Base-by-base conservation (phyloP, 306 rosid species). In the Oxytropis ochrocephala region DNA sequence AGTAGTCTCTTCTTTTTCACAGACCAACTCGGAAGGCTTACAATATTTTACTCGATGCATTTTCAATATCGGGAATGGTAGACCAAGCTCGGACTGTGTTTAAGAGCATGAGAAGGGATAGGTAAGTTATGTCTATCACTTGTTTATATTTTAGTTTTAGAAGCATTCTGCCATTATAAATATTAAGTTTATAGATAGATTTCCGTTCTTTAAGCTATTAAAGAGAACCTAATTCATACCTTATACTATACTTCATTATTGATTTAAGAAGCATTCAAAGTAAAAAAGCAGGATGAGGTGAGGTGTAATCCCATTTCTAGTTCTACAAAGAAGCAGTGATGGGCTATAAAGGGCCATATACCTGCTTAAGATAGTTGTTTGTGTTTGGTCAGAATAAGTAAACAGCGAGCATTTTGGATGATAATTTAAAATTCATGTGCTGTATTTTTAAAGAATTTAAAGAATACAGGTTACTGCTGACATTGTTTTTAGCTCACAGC, bases 81-180 rank as follows among this genome's bases (percentile, higher is more conserved):
- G 99, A 91, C 32, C 96, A 91, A 80, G 99, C 99, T 76, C 87
- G 50, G 51, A 88, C 78, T 1, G 91, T 94, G 65, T 88, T 94
- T 65, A 94, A 88, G 81, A 87, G 97, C 81, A 91, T 94, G 99
- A 81, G 88, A 91, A 91, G 99, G 72, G 95, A 94, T 82, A 85
- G 90, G 99, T 94, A 80, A 75, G 55, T 71, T 32, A 6, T 56
- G 42, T 32, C 66, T 32, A 38, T 58, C 44, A 13, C 44, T 58
- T 52, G 33, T 44, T 64, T 69, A 18, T 52, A 38, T 56, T 60
- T 24, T n/a, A 46, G 21, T 33, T 13, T 66, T 16, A n/a, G n/a
- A 66, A 36, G 55, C 42, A 18, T 43, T 36, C 11, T 67, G 13
- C 70, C 24, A 42, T 59, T n/a, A 7, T 7, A 10, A 33, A 29